phyloP scores from a whole-genome alignment of 2,329 filamentous ascomycete species.

The Stagonosporopsis rhizophila region DNA sequence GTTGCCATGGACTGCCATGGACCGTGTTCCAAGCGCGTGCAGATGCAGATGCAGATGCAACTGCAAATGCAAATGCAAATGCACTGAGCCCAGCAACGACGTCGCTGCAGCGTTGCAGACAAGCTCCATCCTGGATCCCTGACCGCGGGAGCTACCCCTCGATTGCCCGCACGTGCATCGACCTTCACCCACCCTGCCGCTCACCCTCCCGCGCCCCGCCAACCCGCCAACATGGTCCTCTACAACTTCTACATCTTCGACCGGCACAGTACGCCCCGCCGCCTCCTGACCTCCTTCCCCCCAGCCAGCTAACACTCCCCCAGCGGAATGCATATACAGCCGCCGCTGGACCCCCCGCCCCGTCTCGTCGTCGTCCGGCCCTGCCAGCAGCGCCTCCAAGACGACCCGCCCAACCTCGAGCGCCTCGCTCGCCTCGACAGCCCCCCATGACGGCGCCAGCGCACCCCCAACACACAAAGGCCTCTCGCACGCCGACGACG shows the following conservation, averaged over 20 bases:
- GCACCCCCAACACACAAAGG: slow-evolving; percentile 33
- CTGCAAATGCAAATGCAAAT: too few species aligned
- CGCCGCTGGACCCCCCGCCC: slow-evolving; percentile 76
- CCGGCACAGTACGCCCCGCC: slow-evolving; percentile 77
- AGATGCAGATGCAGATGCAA: too few species aligned
- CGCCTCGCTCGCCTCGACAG: slow-evolving; percentile 49
- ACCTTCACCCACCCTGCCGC: slow-evolving; percentile 18
- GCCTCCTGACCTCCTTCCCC: neutral
- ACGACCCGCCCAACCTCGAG: slow-evolving; percentile 58
- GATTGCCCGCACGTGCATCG: slow-evolving; percentile 4
- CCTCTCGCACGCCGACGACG: slow-evolving; percentile 75
- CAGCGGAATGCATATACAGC: slow-evolving; percentile 97
- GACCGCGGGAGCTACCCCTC: slow-evolving; percentile 10
- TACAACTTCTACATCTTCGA: slow-evolving; percentile 99
- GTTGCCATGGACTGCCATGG: neutral
- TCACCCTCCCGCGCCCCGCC: too few species aligned
- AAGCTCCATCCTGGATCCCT: slow-evolving; percentile 6
- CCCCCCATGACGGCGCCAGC: slow-evolving; percentile 27
- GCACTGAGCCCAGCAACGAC: neutral
- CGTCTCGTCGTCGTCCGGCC: slow-evolving; percentile 47
- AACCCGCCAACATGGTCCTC: slow-evolving; percentile 77
- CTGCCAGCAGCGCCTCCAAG: slow-evolving; percentile 46
- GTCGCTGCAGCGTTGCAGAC: neutral
- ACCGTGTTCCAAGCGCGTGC: too few species aligned
- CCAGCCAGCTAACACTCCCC: neutral